These are phyloP conservation scores for Fonsecaea monophora DNA, from an alignment of 2,329 filamentous ascomycete genomes.

Conservation along the genomic window DNA sequence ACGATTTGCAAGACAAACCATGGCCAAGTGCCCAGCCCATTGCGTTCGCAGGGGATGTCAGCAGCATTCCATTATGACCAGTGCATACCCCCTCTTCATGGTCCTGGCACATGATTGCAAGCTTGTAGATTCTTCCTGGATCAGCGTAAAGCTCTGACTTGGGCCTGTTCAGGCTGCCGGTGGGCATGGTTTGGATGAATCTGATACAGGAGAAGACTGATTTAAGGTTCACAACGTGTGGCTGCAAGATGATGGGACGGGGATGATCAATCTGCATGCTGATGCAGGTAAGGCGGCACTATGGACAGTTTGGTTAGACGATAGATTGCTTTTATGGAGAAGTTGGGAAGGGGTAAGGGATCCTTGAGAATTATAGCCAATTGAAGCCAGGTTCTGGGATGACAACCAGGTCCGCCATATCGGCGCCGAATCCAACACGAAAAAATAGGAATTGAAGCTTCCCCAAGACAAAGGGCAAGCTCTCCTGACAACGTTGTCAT, in stretches of 20 bases:
- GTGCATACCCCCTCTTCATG: not conserved
- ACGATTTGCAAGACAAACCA: constrained; percentile 11
- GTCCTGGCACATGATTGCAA: constrained; percentile 8
- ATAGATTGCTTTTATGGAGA: constrained; percentile 26
- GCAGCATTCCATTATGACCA: constrained; percentile 12
- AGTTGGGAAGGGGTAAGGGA: constrained; percentile 8
- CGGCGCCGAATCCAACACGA: not conserved
- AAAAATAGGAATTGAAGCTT: not conserved
- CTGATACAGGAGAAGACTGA: constrained; percentile 24
- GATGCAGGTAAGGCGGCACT: constrained; percentile 17
- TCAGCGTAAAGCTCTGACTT: not conserved
- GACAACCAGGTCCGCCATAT: not conserved
- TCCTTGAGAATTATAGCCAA: constrained; percentile 6
- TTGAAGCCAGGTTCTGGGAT: constrained; percentile 5
- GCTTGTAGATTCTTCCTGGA: not conserved
- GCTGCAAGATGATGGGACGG: constrained; percentile 19
- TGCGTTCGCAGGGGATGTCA: not conserved
- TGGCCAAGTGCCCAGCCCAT: constrained; percentile 4
- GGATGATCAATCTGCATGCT: constrained; percentile 28
- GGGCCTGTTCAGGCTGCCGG: constrained; percentile 1
- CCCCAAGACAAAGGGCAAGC: not conserved
- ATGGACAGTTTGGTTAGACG: constrained; percentile 20
- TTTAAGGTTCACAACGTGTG: constrained; percentile 18
- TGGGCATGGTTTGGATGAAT: constrained; percentile 6
- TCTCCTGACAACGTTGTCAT: not conserved